Conservation (phyloP, 73 alveolate genomes). For the Breviolum minutum region DNA sequence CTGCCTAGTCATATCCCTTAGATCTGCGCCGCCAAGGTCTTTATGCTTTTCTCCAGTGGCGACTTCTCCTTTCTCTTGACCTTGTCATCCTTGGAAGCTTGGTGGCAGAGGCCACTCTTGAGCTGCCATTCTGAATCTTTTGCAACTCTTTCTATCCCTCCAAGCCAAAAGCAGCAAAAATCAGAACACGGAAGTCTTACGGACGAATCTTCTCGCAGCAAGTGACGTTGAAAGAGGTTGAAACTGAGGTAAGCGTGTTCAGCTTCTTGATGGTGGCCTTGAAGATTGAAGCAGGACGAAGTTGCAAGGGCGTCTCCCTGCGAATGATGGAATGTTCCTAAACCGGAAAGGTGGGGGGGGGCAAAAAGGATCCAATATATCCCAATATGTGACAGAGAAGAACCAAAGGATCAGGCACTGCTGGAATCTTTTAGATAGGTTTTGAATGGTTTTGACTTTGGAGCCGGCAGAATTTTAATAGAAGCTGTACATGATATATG, state of each 20-base stretch:
- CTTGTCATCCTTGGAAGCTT: conserved; percentile 39
- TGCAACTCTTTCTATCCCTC: not conserved
- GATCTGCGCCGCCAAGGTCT: conserved; percentile 13
- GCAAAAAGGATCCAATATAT: too few relatives aligned
- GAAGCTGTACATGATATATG: too few relatives aligned
- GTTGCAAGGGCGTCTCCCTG: conserved; percentile 82
- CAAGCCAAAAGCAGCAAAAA: not conserved
- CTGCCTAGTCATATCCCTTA: not conserved
- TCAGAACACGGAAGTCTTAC: not conserved
- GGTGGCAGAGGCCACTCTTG: not conserved
- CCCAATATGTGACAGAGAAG: too few relatives aligned
- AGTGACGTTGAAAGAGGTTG: not conserved
- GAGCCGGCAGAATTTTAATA: too few relatives aligned
- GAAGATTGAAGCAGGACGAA: conserved; percentile 65
- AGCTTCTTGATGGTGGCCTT: conserved; percentile 82
- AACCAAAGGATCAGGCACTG: too few relatives aligned
- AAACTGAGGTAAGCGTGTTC: conserved; percentile 26
- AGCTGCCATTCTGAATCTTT: not conserved
- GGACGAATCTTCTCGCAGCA: not conserved
- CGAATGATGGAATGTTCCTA: conserved; percentile 77
- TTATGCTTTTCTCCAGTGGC: conserved; percentile 78
- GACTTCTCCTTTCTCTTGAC: conserved; percentile 78
- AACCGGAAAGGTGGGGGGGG: too few relatives aligned
- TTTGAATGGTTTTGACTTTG: not conserved
- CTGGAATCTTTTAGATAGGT: not conserved